Base-by-base conservation (phyloP, 1,139 yeast species). In the Candida tetrigidarum region DNA sequence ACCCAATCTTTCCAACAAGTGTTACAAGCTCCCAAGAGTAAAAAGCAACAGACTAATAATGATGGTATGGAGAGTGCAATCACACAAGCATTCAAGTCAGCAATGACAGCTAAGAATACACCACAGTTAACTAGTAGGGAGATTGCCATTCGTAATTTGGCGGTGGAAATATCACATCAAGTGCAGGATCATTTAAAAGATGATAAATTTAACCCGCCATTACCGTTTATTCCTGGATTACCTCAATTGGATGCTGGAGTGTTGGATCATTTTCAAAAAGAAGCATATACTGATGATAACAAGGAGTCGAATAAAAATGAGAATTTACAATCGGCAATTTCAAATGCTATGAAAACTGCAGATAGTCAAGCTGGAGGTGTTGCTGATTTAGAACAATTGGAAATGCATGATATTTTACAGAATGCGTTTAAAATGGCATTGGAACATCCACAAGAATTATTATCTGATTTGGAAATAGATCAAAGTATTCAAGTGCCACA, bases 401-500 rank as follows among this genome's bases (percentile, higher is more conserved):
- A 76, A 50, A 77, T 80, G 82, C 83, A 81, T 56, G 86, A 81
- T 52, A 85, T 86, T 52, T 76, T 85, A 71, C 86, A 83, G 53
- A 84, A 83, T 63, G 92, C 91, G 0, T 75, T 84, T 64, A 78
- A 78, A 41, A 76, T 84, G 85, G 92, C 92, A 1, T 74, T 81
- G 76, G 84, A 81, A 51, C 78, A 81, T 50, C 86, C 87, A 5
- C 78, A 75, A 27, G 80, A 79, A 35, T 69, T 83, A 33, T 62
- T 82, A 37, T 74, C 78, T 25, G 78, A 75, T 47, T 61, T 81
- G 53, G 80, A 77, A 43, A 62, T 74, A 39, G 66, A 62, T 40
- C 69, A 62, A 29, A 52, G 54, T 34, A 46, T 15, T 10, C 41
- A 16, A 50, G 34, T 15, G 7, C 42, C 39, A 44, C 12, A 46